phyloP scores from a whole-genome alignment of 2,329 filamentous ascomycete genomes.

The Beauveria bassiana region DNA sequence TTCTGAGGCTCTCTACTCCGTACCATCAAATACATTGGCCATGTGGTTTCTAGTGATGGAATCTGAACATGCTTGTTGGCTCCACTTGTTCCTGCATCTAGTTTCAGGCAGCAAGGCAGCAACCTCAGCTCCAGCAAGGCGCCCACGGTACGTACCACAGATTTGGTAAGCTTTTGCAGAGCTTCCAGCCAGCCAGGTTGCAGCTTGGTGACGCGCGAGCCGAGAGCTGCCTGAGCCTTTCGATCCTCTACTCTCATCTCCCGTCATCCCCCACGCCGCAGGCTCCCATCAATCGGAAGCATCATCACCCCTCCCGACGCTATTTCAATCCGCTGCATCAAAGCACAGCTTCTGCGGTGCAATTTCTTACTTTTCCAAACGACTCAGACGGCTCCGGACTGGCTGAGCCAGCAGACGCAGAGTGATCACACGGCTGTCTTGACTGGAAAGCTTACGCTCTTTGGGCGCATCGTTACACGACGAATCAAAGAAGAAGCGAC shows the following conservation, averaged over 20 bases:
- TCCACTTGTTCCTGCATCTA: not conserved
- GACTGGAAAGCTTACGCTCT: not conserved
- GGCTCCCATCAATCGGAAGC: constrained; percentile 6
- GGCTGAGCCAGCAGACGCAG: not conserved
- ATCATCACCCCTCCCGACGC: not conserved
- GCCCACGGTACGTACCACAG: constrained; percentile 12
- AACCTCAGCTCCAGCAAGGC: constrained; percentile 3
- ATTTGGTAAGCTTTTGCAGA: constrained; percentile 11
- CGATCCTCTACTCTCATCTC: constrained; percentile 12
- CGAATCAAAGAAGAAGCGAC: not conserved
- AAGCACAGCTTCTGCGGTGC: not conserved
- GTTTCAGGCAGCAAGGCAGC: constrained; percentile 18
- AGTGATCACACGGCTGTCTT: not conserved
- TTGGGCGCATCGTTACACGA: not conserved
- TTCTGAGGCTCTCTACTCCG: too few relatives aligned
- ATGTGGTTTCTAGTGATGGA: too few relatives aligned
- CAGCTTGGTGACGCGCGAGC: constrained; percentile 33
- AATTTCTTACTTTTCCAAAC: not conserved
- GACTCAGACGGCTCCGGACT: not conserved
- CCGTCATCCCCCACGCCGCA: constrained; percentile 16
- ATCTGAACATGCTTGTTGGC: not conserved
- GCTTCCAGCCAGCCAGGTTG: constrained; percentile 9
- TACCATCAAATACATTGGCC: too few relatives aligned
- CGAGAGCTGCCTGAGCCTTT: constrained; percentile 35
- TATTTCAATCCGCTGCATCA: not conserved